These are phyloP conservation scores for Telfairia occidentalis DNA, from an alignment of 331 rosid species.

Conservation along the genomic window DNA sequence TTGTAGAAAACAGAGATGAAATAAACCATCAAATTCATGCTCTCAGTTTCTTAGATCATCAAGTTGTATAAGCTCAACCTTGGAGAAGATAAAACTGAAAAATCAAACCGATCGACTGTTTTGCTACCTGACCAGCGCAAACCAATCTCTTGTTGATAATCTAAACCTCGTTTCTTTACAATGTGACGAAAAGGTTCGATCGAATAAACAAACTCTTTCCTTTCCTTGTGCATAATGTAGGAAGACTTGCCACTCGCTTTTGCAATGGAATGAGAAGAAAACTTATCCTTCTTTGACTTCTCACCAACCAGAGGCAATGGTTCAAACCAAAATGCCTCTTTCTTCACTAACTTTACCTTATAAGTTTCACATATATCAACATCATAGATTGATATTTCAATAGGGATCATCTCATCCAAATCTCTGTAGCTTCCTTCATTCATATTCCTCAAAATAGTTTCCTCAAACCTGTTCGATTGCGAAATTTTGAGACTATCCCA, in stretches of 20 bases:
- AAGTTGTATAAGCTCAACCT: constrained; percentile 9
- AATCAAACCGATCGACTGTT: constrained; percentile 17
- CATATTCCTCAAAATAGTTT: constrained; percentile 24
- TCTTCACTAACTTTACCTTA: constrained; percentile 31
- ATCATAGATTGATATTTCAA: constrained; percentile 32
- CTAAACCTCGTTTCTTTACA: constrained; percentile 25
- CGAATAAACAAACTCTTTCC: constrained; percentile 32
- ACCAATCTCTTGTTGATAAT: constrained; percentile 42
- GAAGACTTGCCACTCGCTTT: constrained; percentile 1
- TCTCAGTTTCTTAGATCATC: background rate
- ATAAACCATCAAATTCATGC: background rate
- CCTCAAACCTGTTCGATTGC: constrained; percentile 33
- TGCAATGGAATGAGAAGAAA: background rate
- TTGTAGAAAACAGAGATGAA: background rate
- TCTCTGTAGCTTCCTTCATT: constrained; percentile 24
- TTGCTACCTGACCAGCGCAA: constrained; percentile 23
- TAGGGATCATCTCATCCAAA: constrained; percentile 32
- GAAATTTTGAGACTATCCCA: constrained; percentile 42
- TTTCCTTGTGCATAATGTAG: constrained; percentile 22
- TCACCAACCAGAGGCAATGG: constrained; percentile 27
- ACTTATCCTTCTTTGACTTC: constrained; percentile 1
- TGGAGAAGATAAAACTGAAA: constrained; percentile 30
- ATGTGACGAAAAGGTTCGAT: constrained; percentile 33
- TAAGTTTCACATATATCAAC: constrained; percentile 37
- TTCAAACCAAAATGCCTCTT: constrained; percentile 41